These are phyloP conservation scores for Miscanthus lutarioriparius DNA, from an alignment of 176 grass and related monocot species.

Conservation along the genomic window DNA sequence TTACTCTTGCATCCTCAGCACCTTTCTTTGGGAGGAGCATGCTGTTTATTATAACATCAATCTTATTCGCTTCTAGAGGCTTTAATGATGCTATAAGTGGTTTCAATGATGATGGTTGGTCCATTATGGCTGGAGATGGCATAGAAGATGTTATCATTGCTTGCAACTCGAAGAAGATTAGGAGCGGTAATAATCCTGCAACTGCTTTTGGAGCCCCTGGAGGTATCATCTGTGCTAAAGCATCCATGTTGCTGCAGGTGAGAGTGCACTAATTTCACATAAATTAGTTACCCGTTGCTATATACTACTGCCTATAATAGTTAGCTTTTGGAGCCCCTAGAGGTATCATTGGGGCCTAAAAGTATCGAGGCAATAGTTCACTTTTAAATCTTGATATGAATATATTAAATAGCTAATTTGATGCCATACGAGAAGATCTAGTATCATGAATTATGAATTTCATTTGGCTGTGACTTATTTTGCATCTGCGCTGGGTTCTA, in stretches of 20 bases:
- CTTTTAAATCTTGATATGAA: not conserved
- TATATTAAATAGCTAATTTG: not conserved
- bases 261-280: conserved; percentile 15
- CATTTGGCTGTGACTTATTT: not conserved
- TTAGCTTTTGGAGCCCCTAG: not conserved
- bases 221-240: conserved; percentile 95
- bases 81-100: conserved; percentile 97
- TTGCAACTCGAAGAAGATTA: conserved; percentile 77
- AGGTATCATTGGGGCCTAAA: not conserved
- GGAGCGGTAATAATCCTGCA: conserved; percentile 38
- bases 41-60: conserved; percentile 22
- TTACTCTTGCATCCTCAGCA: not conserved
- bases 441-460: not conserved
- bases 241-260: conserved; percentile 97
- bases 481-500: not conserved
- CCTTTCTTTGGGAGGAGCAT: not conserved
- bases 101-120: conserved; percentile 99
- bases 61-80: conserved; percentile 56
- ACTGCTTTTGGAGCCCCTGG: conserved; percentile 65
- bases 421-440: not conserved
- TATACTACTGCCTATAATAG: not conserved
- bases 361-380: not conserved
- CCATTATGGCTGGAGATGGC: conserved; percentile 78
- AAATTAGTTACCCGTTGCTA: conserved; percentile 5
- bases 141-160: conserved; percentile 84